Evolutionary conservation across 345 rosid species (phyloP), one percentile per base, ranked within the genome.

Genomic region (Salix koriyanagi): DNA sequence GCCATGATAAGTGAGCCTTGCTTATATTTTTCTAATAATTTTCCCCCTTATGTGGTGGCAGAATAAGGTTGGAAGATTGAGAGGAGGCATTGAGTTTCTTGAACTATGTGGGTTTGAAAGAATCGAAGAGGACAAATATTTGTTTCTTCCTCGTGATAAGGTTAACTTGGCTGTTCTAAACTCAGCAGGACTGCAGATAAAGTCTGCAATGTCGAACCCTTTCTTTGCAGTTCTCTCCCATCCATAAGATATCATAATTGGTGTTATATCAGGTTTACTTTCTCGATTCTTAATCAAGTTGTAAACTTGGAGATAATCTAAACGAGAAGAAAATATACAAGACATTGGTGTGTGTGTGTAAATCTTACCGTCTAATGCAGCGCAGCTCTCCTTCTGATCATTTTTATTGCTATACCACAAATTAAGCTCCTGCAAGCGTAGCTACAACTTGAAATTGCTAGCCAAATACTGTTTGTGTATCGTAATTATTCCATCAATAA

Each of bases 61-160:
- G 90, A 92, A 87, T 52, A 87, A 93, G 73, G 87, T 91, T 42
- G 95, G 91, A 69, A 81, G 88, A 72, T 50, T 89, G 42, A 65
- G 75, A 78, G 92, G 85, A 84, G 94, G 91, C 15, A 69, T 82
- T 6, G 90, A 89, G 84, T 91, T 94, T 87, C 90, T 94, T 58
- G 91, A 90, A 86, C 91, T 94, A 76, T 92, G 99, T 46, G 97
- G 95, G 30, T 94, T 92, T 70, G 89, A 87, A 82, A 88, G 72
- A 83, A 87, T 70, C 12, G 87, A 87, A 76, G 90, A 71, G n/a
- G 85, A 72, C 12, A 73, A 84, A 72, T 89, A 85, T 79, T 75
- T 92, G 88, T 60, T 65, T 83, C 87, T 94, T 64, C 84, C 91
- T 0, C 65, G 70, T 0, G 84, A 84, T 16, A 88, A 87, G 56